phyloP scores from a whole-genome alignment of 2,329 filamentous ascomycete genomes.

The Sporothrix humicola region DNA sequence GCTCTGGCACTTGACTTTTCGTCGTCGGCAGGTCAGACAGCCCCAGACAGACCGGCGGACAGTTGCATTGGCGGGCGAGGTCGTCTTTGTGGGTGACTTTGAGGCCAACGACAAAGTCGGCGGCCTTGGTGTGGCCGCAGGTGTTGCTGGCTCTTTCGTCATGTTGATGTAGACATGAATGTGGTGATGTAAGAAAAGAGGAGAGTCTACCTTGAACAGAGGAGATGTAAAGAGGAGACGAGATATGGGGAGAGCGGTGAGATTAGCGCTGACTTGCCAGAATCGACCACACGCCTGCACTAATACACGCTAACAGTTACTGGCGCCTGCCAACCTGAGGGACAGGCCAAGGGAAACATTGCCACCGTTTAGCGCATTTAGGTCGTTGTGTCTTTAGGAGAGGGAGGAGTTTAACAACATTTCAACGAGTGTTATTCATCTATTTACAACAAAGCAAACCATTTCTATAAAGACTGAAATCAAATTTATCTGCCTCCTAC shows the following conservation, averaged over 20 bases:
- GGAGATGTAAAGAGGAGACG: too few species aligned
- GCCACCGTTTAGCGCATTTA: background rate
- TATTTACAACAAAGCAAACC: too few species aligned
- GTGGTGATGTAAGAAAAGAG: background rate
- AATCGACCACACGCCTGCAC: too few species aligned
- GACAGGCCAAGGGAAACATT: background rate
- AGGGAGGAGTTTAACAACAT: too few species aligned
- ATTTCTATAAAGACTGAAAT: too few species aligned
- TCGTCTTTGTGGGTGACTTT: too few species aligned
- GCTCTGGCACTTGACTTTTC: conserved; percentile 36
- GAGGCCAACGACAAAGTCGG: too few species aligned
- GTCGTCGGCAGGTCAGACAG: conserved; percentile 35
- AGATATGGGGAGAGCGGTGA: background rate
- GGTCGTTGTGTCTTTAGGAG: background rate
- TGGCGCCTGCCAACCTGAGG: background rate
- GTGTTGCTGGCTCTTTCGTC: background rate
- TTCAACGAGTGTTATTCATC: too few species aligned
- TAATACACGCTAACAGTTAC: too few species aligned
- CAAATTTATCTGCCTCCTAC: too few species aligned
- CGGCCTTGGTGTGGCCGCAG: background rate
- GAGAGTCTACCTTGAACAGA: too few species aligned
- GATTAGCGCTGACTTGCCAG: background rate
- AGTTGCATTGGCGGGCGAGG: background rate
- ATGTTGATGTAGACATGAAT: too few species aligned
- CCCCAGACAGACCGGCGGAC: conserved; percentile 34